Evolutionary conservation across 148 eudicot genomes (phyloP), one percentile per base, ranked within the genome.

Genomic region (Amaranthus cruentus): DNA sequence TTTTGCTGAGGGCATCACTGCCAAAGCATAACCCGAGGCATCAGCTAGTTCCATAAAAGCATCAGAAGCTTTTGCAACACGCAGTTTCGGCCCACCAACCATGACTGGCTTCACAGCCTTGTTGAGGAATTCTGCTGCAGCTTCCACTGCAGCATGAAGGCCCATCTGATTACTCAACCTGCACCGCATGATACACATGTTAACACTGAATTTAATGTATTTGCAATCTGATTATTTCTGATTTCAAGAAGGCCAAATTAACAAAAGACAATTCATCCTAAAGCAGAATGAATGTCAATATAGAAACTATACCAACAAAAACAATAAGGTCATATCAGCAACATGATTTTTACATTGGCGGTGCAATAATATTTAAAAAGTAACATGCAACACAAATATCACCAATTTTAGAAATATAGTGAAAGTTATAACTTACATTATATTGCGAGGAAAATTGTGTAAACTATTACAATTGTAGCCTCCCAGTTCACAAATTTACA

Each of bases 31-130:
- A 9, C 92, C 88, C 38, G 75, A 73, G n/a, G 84, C 83, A 42
- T 88, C 84, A 0, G 87, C 90, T 53, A 87, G 60, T 66, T 85
- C 84, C 12, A 84, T 81, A 66, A 88, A 88, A 2, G 90, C 88
- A 5, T 73, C 47, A 14, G 75, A 54, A 0, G 92, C 92, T 70
- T 80, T 79, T 5, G 90, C 82, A 9, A 81, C 90, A 1, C 88
- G 81, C 59, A 86, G 58, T 62, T 86, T 88, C 0, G 92, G 90
- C 6, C 90, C 92, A 18, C 80, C 92, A 8, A 88, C 88, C 76
- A 88, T 68, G n/a, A 88, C 92, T 2, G 92, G 92, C 81, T 88
- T 88, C 79, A 88, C 92, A 4, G 90, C 92, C 80, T 86, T 88
- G 85, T 86, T 83, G 70, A 86, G 73, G 74, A 88, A 84, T 66